These are phyloP conservation scores for Aspergillus amoenus DNA, from an alignment of 2,329 filamentous ascomycete genomes.

Conservation along the genomic window DNA sequence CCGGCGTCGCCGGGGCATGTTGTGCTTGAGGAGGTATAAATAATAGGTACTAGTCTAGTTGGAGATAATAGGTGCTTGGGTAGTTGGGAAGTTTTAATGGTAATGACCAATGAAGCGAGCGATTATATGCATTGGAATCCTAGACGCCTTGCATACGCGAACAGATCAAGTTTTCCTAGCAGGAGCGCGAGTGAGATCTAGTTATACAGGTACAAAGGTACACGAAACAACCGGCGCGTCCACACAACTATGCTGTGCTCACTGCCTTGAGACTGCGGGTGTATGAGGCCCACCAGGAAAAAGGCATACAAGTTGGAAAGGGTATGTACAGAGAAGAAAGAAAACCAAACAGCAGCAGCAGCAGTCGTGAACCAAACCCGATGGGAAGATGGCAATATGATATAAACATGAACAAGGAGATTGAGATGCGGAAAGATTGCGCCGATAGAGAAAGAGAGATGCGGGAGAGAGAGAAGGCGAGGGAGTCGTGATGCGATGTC, in stretches of 20 bases:
- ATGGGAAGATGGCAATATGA: not conserved
- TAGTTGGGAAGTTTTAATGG: not conserved
- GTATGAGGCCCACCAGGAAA: not conserved
- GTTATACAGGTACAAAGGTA: not conserved
- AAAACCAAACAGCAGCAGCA: not conserved
- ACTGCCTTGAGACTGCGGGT: not conserved
- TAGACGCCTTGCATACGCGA: constrained; percentile 3
- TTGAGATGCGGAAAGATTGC: not conserved
- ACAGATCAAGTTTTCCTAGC: not conserved
- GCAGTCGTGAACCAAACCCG: constrained; percentile 6
- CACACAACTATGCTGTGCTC: not conserved
- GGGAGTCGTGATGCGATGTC: constrained; percentile 1
- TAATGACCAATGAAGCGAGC: not conserved
- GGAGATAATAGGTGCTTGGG: too few species aligned
- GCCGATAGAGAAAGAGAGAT: not conserved
- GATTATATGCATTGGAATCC: not conserved
- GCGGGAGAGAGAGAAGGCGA: not conserved
- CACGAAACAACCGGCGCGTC: not conserved
- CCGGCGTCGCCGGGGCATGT: constrained; percentile 51
- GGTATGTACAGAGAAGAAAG: constrained; percentile 19
- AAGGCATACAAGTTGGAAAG: not conserved
- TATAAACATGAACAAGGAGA: constrained; percentile 1
- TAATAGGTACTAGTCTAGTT: not conserved
- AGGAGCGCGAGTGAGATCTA: not conserved
- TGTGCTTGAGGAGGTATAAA: not conserved